Percentiles rank a stretch among this genome's conserved stretches.
These are phyloP conservation scores for Corylus avellana DNA, from an alignment of 306 rosid genomes.

Conservation along the genomic window DNA sequence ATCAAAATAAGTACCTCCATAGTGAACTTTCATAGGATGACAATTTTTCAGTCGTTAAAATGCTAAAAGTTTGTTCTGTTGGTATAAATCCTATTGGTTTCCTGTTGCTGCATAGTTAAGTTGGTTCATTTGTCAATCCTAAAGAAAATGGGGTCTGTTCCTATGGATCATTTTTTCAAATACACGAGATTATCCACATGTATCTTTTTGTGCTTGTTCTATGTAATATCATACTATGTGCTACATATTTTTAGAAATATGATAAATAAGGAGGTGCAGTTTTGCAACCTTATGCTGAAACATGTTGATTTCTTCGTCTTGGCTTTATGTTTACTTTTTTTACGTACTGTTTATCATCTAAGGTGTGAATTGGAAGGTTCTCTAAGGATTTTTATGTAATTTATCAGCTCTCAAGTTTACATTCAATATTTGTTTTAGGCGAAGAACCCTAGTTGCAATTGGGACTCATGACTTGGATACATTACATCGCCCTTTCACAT, in stretches of 20 bases:
- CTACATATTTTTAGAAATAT: too few species aligned
- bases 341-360: background rate
- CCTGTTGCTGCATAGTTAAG: too few species aligned
- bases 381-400: background rate
- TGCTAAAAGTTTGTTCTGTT: too few species aligned
- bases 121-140: too few species aligned
- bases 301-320: background rate
- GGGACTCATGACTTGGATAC: conserved; percentile 97
- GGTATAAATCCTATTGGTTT: too few species aligned
- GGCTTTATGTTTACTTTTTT: background rate
- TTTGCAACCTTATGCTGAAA: background rate
- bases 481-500: conserved; percentile 78
- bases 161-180: too few species aligned
- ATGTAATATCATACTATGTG: too few species aligned
- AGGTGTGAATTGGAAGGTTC: background rate
- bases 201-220: background rate
- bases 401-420: conserved; percentile 23
- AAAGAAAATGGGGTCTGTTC: too few species aligned
- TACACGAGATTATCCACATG: background rate
- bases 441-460: conserved; percentile 94
- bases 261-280: background rate
- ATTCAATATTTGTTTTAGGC: conserved; percentile 40
- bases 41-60: too few species aligned
- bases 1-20: too few species aligned
- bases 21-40: too few species aligned